Base-by-base conservation (phyloP, 2,329 filamentous ascomycete species). In the Trichoderma koningiopsis region DNA sequence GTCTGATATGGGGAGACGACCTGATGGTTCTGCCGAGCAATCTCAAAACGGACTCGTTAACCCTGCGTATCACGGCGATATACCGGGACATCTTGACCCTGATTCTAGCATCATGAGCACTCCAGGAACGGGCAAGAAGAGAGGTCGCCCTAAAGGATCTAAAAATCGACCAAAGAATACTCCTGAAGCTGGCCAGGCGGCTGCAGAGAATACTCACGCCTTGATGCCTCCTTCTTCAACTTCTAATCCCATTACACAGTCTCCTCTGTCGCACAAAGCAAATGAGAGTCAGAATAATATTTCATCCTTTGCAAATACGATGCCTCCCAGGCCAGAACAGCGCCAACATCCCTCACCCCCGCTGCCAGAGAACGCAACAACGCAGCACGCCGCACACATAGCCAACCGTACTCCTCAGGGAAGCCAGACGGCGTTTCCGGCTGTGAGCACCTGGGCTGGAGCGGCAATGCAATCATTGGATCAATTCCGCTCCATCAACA, bases 111-210 rank as follows among this genome's bases (percentile, higher is more conserved):
- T 70, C 6, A 53, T 72, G 13, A 72, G 56, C 49, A 74, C 73
- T 24, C 74, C 75, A 16, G 70, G 73, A 22, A 72, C 72, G 13
- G 63, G 57, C 29, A 78, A 76, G 63, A 80, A 79, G 66, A 76
- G 76, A 70, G 79, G 81, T 10, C 78, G 83, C 49, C 81, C 85
- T 1, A 86, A 83, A 68, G 83, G 83, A 0, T 83, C 83, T 16
- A 84, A 81, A 70, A 83, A 81, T 65, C 81, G 82, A 35, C 75
- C 77, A 19, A 83, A 79, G 68, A 71, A 76, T 8, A 71, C 63
- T 4, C 37, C 65, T 16, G 72, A 69, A 22, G 58, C 65, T 40
- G 57, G 65, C 2, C 67, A 71, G 37, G 69, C 35, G 10, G 37
- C 40, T 27, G 40, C 57, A 16, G 66, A 67, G 8, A 40, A 57